phyloP scores from a whole-genome alignment of 768 basidiomycete genomes.

The Gymnopilus dilepis region DNA sequence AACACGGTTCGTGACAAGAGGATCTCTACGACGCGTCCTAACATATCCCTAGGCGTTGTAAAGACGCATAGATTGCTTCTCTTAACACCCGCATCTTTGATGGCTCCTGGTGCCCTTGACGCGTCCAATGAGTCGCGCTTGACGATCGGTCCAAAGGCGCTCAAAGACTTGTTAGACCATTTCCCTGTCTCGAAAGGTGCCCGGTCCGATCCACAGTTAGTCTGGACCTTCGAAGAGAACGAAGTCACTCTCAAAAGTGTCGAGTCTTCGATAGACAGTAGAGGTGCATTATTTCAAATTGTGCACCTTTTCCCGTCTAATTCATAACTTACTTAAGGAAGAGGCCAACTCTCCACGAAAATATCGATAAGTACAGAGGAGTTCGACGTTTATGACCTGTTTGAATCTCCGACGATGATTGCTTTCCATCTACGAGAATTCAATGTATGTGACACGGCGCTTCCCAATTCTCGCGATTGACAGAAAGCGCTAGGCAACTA shows the following conservation, averaged over 20 bases:
- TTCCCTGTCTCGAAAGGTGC: slow-evolving; percentile 68
- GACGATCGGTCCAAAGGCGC: slow-evolving; percentile 71
- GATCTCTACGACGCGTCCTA: background rate
- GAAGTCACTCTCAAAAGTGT: slow-evolving; percentile 75
- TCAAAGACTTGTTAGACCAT: slow-evolving; percentile 83
- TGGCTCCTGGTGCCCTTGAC: slow-evolving; percentile 72
- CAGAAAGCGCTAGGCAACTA: slow-evolving; percentile 61
- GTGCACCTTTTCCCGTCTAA: background rate
- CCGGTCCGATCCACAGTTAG: slow-evolving; percentile 77
- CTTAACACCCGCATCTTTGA: slow-evolving; percentile 57
- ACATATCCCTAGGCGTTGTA: slow-evolving; percentile 59
- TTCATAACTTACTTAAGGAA: slow-evolving; percentile 41
- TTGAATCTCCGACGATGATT: slow-evolving; percentile 65
- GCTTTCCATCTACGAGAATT: slow-evolving; percentile 87
- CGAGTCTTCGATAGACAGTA: slow-evolving; percentile 67
- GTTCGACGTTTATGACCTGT: slow-evolving; percentile 78
- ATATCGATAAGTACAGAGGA: slow-evolving; percentile 78
- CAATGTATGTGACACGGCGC: slow-evolving; percentile 52
- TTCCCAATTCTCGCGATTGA: background rate
- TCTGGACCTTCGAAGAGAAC: slow-evolving; percentile 76
- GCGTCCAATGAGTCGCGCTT: slow-evolving; percentile 63
- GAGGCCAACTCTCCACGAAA: slow-evolving; percentile 74
- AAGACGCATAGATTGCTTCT: slow-evolving; percentile 82
- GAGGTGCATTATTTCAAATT: slow-evolving; percentile 49
- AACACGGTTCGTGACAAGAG: slow-evolving; percentile 63